Evolutionary conservation across 192 early-diverging fungal genomes (phyloP).

Genomic region (Dissophora ornata): DNA sequence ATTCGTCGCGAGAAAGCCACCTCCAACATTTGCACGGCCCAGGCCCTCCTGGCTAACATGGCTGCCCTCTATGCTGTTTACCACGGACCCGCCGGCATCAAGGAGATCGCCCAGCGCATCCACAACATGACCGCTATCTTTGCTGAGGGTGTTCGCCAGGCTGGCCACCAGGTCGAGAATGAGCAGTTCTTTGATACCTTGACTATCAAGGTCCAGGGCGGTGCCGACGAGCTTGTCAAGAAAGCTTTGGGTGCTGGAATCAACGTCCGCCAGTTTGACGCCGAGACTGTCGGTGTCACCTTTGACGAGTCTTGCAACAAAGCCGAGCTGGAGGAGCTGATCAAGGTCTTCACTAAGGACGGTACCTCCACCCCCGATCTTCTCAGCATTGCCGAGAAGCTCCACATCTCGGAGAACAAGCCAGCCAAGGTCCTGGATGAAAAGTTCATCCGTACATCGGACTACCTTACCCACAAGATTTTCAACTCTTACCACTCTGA

Average conservation of each 20-base stretch:
- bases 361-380: slow-evolving; percentile 60
- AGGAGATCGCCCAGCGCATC: slow-evolving; percentile 90
- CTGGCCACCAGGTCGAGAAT: slow-evolving; percentile 88
- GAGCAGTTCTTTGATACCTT: slow-evolving; percentile 95
- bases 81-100: slow-evolving; percentile 95
- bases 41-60: slow-evolving; percentile 99
- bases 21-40: slow-evolving; percentile 99
- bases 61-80: slow-evolving; percentile 99
- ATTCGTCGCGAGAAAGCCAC: slow-evolving; percentile 99
- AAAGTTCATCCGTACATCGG: slow-evolving; percentile 76
- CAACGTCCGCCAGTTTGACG: slow-evolving; percentile 89
- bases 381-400: slow-evolving; percentile 58
- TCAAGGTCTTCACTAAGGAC: slow-evolving; percentile 81
- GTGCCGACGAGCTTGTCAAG: slow-evolving; percentile 72
- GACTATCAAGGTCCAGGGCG: slow-evolving; percentile 77
- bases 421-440: slow-evolving; percentile 67
- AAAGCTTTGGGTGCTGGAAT: slow-evolving; percentile 81
- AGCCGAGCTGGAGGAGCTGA: slow-evolving; percentile 82
- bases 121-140: slow-evolving; percentile 90
- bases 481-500: slow-evolving; percentile 98
- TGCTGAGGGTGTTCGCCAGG: slow-evolving; percentile 75
- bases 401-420: slow-evolving; percentile 61
- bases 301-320: slow-evolving; percentile 93
- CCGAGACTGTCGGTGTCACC: slow-evolving; percentile 82
- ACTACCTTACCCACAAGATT: slow-evolving; percentile 89